Base-by-base conservation (phyloP, 495 filamentous ascomycete genomes). In the Chaetomium fimeti region DNA sequence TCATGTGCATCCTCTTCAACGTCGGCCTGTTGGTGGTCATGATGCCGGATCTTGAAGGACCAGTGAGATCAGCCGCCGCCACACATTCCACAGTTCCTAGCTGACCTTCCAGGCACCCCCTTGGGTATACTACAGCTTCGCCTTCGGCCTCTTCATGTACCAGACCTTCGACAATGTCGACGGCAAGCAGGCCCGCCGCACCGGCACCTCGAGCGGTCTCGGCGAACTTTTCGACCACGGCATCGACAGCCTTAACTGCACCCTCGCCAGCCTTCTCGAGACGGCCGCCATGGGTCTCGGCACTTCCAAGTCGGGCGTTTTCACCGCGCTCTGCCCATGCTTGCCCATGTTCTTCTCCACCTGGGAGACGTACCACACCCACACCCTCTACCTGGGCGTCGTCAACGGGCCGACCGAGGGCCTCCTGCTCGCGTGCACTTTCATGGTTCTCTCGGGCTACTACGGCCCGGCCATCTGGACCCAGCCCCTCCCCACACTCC, bases 271-370 rank as follows among this genome's bases (percentile, higher is more conserved):
- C 74, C 77, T 98, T 57, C 84, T 93, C 60, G 90, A 97, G 76
- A 92, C 89, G 11, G 93, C 91, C 13, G 92, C 92, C 20, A 90
- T 98, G 88, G 95, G 92, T 28, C 81, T 94, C 40, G 94, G 94
- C 45, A 83, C 89, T 11, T 88, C 88, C 11, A 84, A 85, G 60
- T 84, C 91, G 8, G 94, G 94, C 67, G 89, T 92, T 52, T 95
- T 94, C 74, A 98, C 94, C 1, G 92, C 93, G 15, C 77, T 98
- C 43, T 85, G 92, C 59, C 95, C 94, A 2, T 95, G 91, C 67
- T 78, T 98, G 11, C 91, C 94, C 25, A 98, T 98, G 94, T 98
- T 96, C 81, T 97, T 98, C 79, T 97, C 93, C 6, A 98, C 94
- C 9, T 98, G 94, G 94, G 94, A 98, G 75, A 98, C 94, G 3